Conservation (phyloP, 2,329 filamentous ascomycete genomes). For the Alternaria brassicae region DNA sequence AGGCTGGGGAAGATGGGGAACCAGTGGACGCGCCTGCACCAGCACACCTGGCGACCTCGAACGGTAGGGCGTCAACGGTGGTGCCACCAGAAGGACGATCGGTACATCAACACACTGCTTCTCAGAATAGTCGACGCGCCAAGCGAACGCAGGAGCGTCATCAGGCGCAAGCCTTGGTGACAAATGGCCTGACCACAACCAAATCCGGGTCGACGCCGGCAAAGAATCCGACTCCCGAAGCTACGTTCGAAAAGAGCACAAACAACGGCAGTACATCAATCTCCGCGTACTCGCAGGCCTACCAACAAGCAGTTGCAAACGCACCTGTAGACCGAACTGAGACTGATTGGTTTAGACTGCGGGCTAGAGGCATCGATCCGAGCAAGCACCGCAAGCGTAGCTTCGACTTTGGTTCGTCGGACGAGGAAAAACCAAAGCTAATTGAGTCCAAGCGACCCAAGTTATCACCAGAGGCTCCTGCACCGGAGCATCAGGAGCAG, state of each 20-base stretch:
- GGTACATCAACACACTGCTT: slow-evolving; percentile 18
- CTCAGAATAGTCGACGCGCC: slow-evolving; percentile 27
- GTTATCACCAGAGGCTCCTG: slow-evolving; percentile 20
- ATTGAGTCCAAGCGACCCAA: slow-evolving; percentile 34
- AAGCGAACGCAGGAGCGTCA: slow-evolving; percentile 30
- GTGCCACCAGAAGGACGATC: slow-evolving; percentile 10
- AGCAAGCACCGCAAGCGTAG: slow-evolving; percentile 42
- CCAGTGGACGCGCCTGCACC: slow-evolving; percentile 7
- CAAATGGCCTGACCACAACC: background rate
- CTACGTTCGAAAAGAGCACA: slow-evolving; percentile 10
- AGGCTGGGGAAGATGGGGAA: slow-evolving; percentile 12
- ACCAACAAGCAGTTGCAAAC: slow-evolving; percentile 26
- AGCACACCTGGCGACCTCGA: background rate
- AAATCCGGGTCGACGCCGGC: background rate
- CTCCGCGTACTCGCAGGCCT: slow-evolving; percentile 33
- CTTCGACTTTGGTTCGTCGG: slow-evolving; percentile 33
- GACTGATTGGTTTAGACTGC: slow-evolving; percentile 60
- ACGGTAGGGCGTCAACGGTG: slow-evolving; percentile 4
- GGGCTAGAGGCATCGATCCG: slow-evolving; percentile 57
- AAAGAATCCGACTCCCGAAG: background rate
- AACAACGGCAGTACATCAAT: slow-evolving; percentile 2
- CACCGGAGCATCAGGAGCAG: slow-evolving; percentile 1
- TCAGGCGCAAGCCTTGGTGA: background rate
- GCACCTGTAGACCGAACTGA: slow-evolving; percentile 54
- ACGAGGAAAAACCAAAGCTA: slow-evolving; percentile 28